Conservation (phyloP, 768 basidiomycete genomes). For the Lactifluus volemus region DNA sequence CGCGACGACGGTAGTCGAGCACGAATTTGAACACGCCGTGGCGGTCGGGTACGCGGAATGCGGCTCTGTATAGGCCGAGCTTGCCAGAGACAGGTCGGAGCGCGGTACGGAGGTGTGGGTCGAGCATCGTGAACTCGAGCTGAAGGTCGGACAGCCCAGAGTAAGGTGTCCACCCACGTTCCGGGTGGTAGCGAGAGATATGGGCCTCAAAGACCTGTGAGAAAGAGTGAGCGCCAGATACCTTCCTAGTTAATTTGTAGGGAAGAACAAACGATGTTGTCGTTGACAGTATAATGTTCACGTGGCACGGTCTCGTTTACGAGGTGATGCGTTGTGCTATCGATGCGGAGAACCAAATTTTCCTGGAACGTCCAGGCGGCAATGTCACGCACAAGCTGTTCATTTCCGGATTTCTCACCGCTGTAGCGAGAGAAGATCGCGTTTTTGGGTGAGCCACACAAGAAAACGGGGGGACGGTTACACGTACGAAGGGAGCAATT, state of each 20-base stretch:
- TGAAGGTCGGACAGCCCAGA: constrained; percentile 73
- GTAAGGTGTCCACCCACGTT: constrained; percentile 59
- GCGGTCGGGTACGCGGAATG: constrained; percentile 86
- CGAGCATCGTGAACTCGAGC: constrained; percentile 97
- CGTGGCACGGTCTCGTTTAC: constrained; percentile 51
- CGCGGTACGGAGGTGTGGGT: constrained; percentile 86
- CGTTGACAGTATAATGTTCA: constrained; percentile 79
- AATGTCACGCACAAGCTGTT: constrained; percentile 63
- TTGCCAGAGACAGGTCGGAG: constrained; percentile 48
- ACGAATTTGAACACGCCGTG: constrained; percentile 99
- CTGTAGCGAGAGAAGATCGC: constrained; percentile 25
- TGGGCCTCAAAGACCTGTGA: constrained; percentile 62
- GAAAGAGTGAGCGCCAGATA: neutral
- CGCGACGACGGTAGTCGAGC: constrained; percentile 76
- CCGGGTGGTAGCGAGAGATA: constrained; percentile 59
- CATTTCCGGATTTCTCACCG: constrained; percentile 63
- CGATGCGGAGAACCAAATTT: constrained; percentile 68
- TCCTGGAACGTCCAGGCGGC: constrained; percentile 91
- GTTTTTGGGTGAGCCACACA: neutral
- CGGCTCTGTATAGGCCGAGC: constrained; percentile 67
- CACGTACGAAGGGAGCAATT: constrained; percentile 51
- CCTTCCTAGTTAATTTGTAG: neutral
- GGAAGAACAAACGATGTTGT: constrained; percentile 54
- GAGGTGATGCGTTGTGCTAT: constrained; percentile 63
- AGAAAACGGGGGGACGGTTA: neutral